Base-by-base conservation (phyloP, 2,329 filamentous ascomycete genomes). In the Trichophyton equinum region DNA sequence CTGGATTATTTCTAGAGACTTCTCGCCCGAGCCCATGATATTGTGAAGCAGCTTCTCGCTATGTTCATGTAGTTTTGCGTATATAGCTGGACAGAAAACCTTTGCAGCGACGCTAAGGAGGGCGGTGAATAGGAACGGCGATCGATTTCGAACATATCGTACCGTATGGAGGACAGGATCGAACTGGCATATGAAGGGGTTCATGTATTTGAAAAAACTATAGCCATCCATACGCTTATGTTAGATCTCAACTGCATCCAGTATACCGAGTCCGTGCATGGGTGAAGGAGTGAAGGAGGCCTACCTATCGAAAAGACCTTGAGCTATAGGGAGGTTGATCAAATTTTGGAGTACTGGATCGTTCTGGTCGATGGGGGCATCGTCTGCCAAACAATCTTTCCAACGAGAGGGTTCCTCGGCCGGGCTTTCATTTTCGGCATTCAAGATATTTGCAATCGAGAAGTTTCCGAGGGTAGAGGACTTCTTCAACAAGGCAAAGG, bases 161-260 rank as follows among this genome's bases (percentile, higher is more conserved):
- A 76, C 71, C 1, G 72, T 76, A 60, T 76, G 73, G 15, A 76
- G 60, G 1, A 58, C 61, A 2, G 72, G 73, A 57, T 76, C 75
- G 9, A 77, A 66, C 58, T 76, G 74, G 62, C 70, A 71, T 22
- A 76, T 73, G n/a, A 73, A 76, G 0, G 73, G 72, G 57, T 76
- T 76, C 25, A 75, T 66, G 57, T 70, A 71, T 27, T 65, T 64
- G 61, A 76, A 72, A 61, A 76, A 77, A 20, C 74, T 53, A 11
- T 53, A 53, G 5, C 22, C 22, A 13, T 53, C 33, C 53, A 49
- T 44, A 47, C 33, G 60, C 36, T 38, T 30, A 13, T n/a, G 47
- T 36, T 49, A 46, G 51, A 42, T 42, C 27, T 22, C 18, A 40
- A 49, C 27, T 22, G 7, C 15, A 27, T n/a, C 40, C 15, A 44